Percentiles rank a stretch among this genome's conserved stretches.
These are phyloP conservation scores for Metschnikowia anglica DNA, from an alignment of 805 yeast species.

Conservation along the genomic window DNA sequence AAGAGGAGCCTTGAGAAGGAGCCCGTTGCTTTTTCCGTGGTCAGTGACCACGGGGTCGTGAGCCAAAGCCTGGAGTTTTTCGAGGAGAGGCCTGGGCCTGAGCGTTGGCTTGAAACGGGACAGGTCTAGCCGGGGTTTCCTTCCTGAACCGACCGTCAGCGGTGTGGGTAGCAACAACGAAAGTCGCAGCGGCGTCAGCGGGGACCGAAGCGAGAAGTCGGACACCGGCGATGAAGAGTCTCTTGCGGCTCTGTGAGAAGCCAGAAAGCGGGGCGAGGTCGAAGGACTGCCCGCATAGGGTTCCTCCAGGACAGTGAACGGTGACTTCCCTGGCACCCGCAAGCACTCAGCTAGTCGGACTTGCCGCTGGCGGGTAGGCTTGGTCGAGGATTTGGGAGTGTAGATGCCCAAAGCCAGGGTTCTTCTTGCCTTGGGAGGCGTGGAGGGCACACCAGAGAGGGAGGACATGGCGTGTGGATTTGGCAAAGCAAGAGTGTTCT, in stretches of 20 bases:
- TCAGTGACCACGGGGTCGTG: not conserved
- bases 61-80: conserved; percentile 5
- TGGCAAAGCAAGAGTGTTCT: too few relatives aligned
- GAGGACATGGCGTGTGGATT: too few relatives aligned
- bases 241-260: not conserved
- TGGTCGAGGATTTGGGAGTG: conserved; percentile 7
- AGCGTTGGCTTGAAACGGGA: not conserved
- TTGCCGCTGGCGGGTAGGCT: not conserved
- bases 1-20: not conserved
- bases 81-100: conserved; percentile 9
- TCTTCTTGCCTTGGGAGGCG: conserved; percentile 4
- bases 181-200: conserved; percentile 1
- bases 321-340: not conserved
- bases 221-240: not conserved
- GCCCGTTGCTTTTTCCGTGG: not conserved
- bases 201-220: conserved; percentile 2
- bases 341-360: not conserved
- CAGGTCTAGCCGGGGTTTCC: conserved; percentile 6
- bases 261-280: not conserved
- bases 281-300: not conserved
- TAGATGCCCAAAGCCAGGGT: not conserved
- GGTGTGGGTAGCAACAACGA: conserved; percentile 19
- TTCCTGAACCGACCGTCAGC: conserved; percentile 20
- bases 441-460: not conserved
- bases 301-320: not conserved